These are phyloP conservation scores for Lathyrus tuberosus DNA, from an alignment of 306 rosid genomes.

Conservation along the genomic window DNA sequence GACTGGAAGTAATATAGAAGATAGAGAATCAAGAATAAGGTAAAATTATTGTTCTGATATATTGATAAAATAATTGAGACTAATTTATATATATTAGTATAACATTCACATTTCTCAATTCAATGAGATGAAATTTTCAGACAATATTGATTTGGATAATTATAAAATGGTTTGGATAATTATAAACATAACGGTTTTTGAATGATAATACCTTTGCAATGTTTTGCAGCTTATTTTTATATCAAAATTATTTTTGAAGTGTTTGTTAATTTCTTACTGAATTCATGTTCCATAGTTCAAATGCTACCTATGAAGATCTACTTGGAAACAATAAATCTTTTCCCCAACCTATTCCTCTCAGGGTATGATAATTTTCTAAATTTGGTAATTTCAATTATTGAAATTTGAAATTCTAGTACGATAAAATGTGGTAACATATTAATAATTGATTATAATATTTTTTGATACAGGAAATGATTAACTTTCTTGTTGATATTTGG, in stretches of 20 bases:
- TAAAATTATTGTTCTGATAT: slow-evolving; percentile 26
- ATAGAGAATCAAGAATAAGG: slow-evolving; percentile 71
- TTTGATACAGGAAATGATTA: slow-evolving; percentile 77
- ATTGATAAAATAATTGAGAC: too few species aligned
- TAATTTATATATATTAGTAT: too few species aligned
- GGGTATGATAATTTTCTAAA: slow-evolving; percentile 60
- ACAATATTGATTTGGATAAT: too few species aligned
- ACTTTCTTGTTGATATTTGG: slow-evolving; percentile 81
- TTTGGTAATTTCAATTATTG: slow-evolving; percentile 4
- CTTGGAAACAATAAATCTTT: slow-evolving; percentile 71
- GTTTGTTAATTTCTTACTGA: slow-evolving; percentile 28
- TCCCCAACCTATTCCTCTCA: slow-evolving; percentile 65
- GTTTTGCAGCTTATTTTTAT: neutral
- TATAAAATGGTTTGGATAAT: too few species aligned
- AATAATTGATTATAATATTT: slow-evolving; percentile 31
- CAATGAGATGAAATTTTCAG: too few species aligned
- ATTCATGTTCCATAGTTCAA: slow-evolving; percentile 56
- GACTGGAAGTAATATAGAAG: slow-evolving; percentile 37
- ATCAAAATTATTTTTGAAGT: neutral
- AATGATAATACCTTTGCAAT: neutral
- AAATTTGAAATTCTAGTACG: neutral
- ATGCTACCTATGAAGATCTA: slow-evolving; percentile 69
- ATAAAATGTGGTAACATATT: slow-evolving; percentile 6
- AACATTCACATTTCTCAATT: too few species aligned
- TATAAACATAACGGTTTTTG: too few species aligned